Base-by-base conservation (phyloP, 2,329 filamentous ascomycete genomes). In the Aureobasidium sp. region DNA sequence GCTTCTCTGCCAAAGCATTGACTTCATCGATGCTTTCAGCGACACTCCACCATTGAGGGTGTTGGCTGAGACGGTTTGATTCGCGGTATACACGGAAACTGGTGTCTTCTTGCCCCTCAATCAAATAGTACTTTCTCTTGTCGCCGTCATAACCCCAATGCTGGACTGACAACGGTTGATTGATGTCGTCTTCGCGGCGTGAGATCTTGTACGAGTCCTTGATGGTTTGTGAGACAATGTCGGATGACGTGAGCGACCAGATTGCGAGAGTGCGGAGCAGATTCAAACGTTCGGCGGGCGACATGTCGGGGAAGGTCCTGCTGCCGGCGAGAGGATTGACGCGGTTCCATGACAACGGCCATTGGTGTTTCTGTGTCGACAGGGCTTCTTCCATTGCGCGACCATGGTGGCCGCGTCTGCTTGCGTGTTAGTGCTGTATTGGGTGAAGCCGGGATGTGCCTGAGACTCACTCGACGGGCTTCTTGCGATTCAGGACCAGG, bases 311-410 rank as follows among this genome's bases (percentile, higher is more conserved):
- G 77, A 99, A 99, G 39, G 84, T 90, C 68, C 84, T 85, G 65
- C 87, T 87, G 51, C 91, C 91, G 59, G 87, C 86, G 57, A 99
- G 78, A 36, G 93, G 94, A 71, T 88, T 99, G 73, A 88, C 85
- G 57, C 86, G 85, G 63, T 87, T 83, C 95, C 95, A 99, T 70
- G 84, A 82, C 65, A 81, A 81, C 8, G 91, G 87, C 94, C 94
- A 99, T 82, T 99, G 91, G 56, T 82, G 84, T 73, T 88, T 89
- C 76, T 97, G 89, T 15, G 88, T 84, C 65, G 88, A 84, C 62
- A 99, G 85, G 42, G 93, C 92, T 76, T 99, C 95, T 74, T 99
- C 95, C 53, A 99, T 81, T 29, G 95, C 94, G 71, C 94, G 87
- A 69, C 88, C 87, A 74, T 97, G 96, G 74, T 99, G 94, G 57